A percentile compares a stretch with the other conserved stretches of the same genome.
phyloP scores from a whole-genome alignment of 768 basidiomycete genomes.

The Butyriboletus loyo region DNA sequence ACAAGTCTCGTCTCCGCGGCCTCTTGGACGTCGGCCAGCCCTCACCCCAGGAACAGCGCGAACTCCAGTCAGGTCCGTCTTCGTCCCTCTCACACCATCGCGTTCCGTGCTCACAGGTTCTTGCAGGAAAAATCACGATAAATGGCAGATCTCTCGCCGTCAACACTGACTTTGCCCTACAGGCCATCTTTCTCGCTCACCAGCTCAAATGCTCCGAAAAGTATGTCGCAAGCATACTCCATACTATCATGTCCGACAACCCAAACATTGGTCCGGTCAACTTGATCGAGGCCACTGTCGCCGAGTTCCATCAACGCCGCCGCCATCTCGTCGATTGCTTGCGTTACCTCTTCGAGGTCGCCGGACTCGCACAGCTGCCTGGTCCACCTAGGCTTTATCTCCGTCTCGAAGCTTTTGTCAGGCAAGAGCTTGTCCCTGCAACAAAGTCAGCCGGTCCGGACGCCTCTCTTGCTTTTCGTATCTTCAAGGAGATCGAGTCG shows the following conservation, averaged over 20 bases:
- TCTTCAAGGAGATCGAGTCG: constrained; percentile 64
- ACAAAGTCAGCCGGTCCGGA: constrained; percentile 35
- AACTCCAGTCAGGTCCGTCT: constrained; percentile 59
- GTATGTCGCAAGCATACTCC: constrained; percentile 67
- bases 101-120: background rate
- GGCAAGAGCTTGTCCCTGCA: constrained; percentile 49
- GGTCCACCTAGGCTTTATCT: constrained; percentile 47
- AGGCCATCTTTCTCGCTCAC: constrained; percentile 74
- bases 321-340: constrained; percentile 70
- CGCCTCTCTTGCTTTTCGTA: constrained; percentile 46
- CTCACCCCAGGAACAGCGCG: constrained; percentile 62
- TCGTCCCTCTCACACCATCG: constrained; percentile 11
- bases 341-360: constrained; percentile 61
- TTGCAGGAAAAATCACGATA: constrained; percentile 62
- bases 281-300: constrained; percentile 62
- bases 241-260: constrained; percentile 57
- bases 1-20: constrained; percentile 59
- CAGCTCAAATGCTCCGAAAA: constrained; percentile 82
- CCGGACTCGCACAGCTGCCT: constrained; percentile 44
- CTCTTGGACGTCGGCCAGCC: constrained; percentile 65
- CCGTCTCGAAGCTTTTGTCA: constrained; percentile 54
- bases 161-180: constrained; percentile 76
- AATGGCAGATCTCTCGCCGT: constrained; percentile 67
- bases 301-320: constrained; percentile 67
- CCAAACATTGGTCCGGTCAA: constrained; percentile 59